phyloP scores from a whole-genome alignment of 1,139 yeast genomes.

The Pichia sp. region DNA sequence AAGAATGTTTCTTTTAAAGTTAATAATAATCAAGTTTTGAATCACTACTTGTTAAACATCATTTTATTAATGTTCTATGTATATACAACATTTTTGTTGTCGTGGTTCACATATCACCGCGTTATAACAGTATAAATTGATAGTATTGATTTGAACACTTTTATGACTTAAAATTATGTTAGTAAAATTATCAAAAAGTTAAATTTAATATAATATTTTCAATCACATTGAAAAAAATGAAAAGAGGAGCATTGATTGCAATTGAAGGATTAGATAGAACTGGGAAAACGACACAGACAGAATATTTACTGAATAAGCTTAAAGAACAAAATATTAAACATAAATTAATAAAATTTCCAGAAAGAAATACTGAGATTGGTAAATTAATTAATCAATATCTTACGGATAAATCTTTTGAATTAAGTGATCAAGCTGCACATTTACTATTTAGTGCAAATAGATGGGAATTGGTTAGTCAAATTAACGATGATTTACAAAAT shows the following conservation, averaged over 20 bases:
- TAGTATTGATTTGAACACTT: too few relatives aligned
- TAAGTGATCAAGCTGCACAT: slow-evolving; percentile 78
- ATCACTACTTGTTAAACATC: too few relatives aligned
- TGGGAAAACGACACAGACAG: slow-evolving; percentile 89
- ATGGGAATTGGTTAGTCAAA: slow-evolving; percentile 69
- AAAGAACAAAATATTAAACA: slow-evolving; percentile 29
- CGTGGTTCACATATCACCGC: too few relatives aligned
- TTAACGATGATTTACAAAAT: slow-evolving; percentile 38
- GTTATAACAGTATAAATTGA: too few relatives aligned
- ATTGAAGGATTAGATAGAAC: slow-evolving; percentile 94
- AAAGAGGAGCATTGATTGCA: slow-evolving; percentile 67
- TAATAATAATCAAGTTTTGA: too few relatives aligned
- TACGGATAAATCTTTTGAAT: slow-evolving; percentile 39
- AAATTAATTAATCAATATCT: slow-evolving; percentile 69
- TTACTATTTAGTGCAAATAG: slow-evolving; percentile 87
- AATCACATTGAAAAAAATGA: slow-evolving; percentile 2
- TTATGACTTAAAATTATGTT: too few relatives aligned
- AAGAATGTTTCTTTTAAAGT: too few relatives aligned
- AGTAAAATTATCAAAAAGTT: too few relatives aligned
- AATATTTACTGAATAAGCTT: slow-evolving; percentile 31
- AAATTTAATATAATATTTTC: too few relatives aligned
- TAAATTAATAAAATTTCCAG: slow-evolving; percentile 72
- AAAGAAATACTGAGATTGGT: slow-evolving; percentile 79
- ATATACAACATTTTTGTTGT: too few relatives aligned
- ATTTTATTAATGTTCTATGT: too few relatives aligned